Evolutionary conservation across 2,329 filamentous ascomycete genomes (phyloP).

Genomic region (Botryotinia narcissicola): DNA sequence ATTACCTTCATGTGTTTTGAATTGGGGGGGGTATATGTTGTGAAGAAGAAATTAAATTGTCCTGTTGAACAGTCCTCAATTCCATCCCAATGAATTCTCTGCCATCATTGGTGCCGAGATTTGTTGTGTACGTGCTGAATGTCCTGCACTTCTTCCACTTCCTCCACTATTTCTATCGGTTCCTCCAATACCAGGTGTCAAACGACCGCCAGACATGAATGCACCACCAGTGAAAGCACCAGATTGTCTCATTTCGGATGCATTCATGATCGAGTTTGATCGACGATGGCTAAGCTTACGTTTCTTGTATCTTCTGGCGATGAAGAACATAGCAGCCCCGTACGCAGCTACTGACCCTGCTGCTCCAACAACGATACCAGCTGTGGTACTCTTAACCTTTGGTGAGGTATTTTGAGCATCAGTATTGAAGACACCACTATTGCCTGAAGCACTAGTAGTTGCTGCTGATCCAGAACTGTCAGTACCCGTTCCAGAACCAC

Average conservation of each 20-base stretch:
- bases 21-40: constrained; percentile 28
- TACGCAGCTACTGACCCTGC: constrained; percentile 67
- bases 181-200: constrained; percentile 38
- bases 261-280: constrained; percentile 55
- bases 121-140: constrained; percentile 58
- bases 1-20: constrained; percentile 22
- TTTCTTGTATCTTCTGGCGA: constrained; percentile 69
- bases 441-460: constrained; percentile 36
- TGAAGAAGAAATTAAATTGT: constrained; percentile 25
- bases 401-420: constrained; percentile 46
- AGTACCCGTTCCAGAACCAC: constrained; percentile 38
- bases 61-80: constrained; percentile 45
- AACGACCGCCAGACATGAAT: constrained; percentile 41
- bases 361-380: constrained; percentile 63
- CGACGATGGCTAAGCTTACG: constrained; percentile 61
- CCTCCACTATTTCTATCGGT: constrained; percentile 54
- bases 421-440: constrained; percentile 44
- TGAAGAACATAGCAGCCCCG: constrained; percentile 73
- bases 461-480: constrained; percentile 40
- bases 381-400: constrained; percentile 61
- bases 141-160: constrained; percentile 45
- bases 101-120: constrained; percentile 74
- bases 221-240: constrained; percentile 52
- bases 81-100: constrained; percentile 76
- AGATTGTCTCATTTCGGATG: constrained; percentile 49